Conservation (phyloP, 331 rosid genomes). For the Pyrus hybrid region DNA sequence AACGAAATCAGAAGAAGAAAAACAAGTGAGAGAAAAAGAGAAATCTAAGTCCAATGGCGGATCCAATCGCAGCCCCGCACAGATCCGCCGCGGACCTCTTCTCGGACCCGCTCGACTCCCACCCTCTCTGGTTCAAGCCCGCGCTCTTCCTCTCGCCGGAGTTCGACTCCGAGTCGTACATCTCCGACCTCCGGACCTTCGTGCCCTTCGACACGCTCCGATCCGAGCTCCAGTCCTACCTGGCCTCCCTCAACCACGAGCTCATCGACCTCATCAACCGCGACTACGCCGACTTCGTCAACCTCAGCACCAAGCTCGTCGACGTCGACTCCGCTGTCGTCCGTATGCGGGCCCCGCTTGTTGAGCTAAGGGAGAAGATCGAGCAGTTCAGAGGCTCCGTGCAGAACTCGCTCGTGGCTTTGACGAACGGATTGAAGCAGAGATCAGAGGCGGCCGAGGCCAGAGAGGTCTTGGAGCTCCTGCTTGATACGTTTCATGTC, state of each 20-base stretch:
- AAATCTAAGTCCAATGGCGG: slow-evolving; percentile 47
- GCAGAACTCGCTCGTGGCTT: slow-evolving; percentile 62
- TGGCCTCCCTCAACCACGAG: slow-evolving; percentile 80
- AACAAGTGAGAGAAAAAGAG: not conserved
- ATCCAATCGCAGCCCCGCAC: slow-evolving; percentile 55
- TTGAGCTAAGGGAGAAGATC: slow-evolving; percentile 85
- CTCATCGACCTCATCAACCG: slow-evolving; percentile 97
- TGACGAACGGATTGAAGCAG: slow-evolving; percentile 68
- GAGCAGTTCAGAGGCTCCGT: slow-evolving; percentile 80
- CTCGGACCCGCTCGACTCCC: slow-evolving; percentile 79
- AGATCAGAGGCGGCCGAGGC: slow-evolving; percentile 82
- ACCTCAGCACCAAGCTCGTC: slow-evolving; percentile 91
- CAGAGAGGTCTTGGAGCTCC: slow-evolving; percentile 80
- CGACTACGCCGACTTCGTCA: slow-evolving; percentile 89
- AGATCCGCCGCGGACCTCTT: slow-evolving; percentile 86
- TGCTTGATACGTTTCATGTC: slow-evolving; percentile 84
- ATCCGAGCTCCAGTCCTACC: slow-evolving; percentile 72
- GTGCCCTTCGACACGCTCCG: slow-evolving; percentile 99
- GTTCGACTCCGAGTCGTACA: slow-evolving; percentile 84
- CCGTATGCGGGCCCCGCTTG: slow-evolving; percentile 88
- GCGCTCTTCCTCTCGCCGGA: slow-evolving; percentile 74
- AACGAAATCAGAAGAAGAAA: not conserved
- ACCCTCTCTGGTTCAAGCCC: slow-evolving; percentile 94
- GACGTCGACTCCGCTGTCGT: slow-evolving; percentile 91
- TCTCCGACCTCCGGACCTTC: slow-evolving; percentile 86